Evolutionary conservation across 2,329 filamentous ascomycete species (phyloP).

Genomic region (Fusarium gaditjirri): DNA sequence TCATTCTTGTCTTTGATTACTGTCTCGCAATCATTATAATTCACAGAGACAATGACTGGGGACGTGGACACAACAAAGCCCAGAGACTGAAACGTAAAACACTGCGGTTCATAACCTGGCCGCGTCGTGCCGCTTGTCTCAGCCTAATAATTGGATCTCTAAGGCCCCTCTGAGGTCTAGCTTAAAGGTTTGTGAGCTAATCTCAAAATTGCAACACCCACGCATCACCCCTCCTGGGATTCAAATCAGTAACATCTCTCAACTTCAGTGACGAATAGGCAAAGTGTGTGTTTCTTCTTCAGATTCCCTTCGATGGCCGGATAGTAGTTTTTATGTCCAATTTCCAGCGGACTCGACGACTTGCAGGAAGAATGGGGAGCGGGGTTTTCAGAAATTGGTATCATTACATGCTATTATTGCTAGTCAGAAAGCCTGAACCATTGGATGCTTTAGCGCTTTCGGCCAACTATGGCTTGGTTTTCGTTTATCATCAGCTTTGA

Average conservation of each 20-base stretch:
- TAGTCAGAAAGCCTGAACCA: slow-evolving; percentile 33
- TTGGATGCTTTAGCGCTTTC: slow-evolving; percentile 38
- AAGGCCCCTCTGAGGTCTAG: slow-evolving; percentile 35
- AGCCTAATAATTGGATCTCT: slow-evolving; percentile 41
- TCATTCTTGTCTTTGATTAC: slow-evolving; percentile 32
- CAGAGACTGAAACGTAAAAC: slow-evolving; percentile 38
- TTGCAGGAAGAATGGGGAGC: slow-evolving; percentile 25
- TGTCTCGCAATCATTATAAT: slow-evolving; percentile 27
- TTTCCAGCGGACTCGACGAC: slow-evolving; percentile 14
- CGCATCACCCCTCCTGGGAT: slow-evolving; percentile 10
- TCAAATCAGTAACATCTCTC: slow-evolving; percentile 9
- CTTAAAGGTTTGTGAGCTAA: slow-evolving; percentile 33
- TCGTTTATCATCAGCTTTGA: slow-evolving; percentile 17
- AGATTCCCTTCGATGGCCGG: neutral
- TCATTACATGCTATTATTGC: slow-evolving; percentile 7
- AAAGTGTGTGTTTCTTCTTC: neutral
- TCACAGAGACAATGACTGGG: slow-evolving; percentile 20
- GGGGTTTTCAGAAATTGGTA: slow-evolving; percentile 39
- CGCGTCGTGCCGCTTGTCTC: slow-evolving; percentile 42
- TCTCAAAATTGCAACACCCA: slow-evolving; percentile 28
- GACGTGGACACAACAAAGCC: slow-evolving; percentile 15
- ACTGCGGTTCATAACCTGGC: slow-evolving; percentile 38
- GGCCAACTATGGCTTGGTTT: slow-evolving; percentile 17
- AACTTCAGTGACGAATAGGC: slow-evolving; percentile 3
- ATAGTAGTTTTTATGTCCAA: neutral